Evolutionary conservation across 495 filamentous ascomycete genomes (phyloP).

Genomic region (Lentithecium fluviatile): DNA sequence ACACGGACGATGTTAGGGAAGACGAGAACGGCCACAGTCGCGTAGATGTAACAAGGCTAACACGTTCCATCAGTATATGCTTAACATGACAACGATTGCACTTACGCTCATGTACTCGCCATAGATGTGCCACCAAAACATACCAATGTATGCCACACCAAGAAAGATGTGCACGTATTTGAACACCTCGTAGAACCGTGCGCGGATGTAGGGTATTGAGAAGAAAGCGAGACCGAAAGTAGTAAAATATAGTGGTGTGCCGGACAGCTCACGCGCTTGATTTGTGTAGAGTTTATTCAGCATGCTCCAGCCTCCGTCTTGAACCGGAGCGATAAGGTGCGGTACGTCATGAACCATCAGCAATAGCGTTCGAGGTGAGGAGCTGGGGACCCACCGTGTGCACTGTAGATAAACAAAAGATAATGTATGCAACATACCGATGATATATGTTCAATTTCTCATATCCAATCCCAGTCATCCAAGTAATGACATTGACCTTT

Average conservation of each 20-base stretch:
- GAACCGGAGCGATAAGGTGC: slow-evolving; percentile 18
- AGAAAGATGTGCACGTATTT: slow-evolving; percentile 21
- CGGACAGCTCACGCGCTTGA: slow-evolving; percentile 17
- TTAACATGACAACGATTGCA: background rate
- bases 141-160: slow-evolving; percentile 12
- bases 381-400: slow-evolving; percentile 18
- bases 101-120: slow-evolving; percentile 32
- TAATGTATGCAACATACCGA: slow-evolving; percentile 15
- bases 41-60: slow-evolving; percentile 21
- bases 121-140: slow-evolving; percentile 26
- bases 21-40: slow-evolving; percentile 6
- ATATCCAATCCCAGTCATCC: slow-evolving; percentile 22
- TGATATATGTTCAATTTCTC: slow-evolving; percentile 23
- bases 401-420: slow-evolving; percentile 8
- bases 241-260: slow-evolving; percentile 15
- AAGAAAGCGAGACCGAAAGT: slow-evolving; percentile 19
- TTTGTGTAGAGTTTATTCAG: slow-evolving; percentile 12
- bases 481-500: slow-evolving; percentile 23
- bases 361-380: background rate
- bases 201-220: slow-evolving; percentile 18
- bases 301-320: slow-evolving; percentile 20
- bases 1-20: slow-evolving; percentile 12
- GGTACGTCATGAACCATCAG: slow-evolving; percentile 17
- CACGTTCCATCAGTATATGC: background rate
- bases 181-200: slow-evolving; percentile 20